Evolutionary conservation across 306 rosid genomes (phyloP), one percentile per base, ranked within the genome.

Genomic region (Prunus kanzakura): DNA sequence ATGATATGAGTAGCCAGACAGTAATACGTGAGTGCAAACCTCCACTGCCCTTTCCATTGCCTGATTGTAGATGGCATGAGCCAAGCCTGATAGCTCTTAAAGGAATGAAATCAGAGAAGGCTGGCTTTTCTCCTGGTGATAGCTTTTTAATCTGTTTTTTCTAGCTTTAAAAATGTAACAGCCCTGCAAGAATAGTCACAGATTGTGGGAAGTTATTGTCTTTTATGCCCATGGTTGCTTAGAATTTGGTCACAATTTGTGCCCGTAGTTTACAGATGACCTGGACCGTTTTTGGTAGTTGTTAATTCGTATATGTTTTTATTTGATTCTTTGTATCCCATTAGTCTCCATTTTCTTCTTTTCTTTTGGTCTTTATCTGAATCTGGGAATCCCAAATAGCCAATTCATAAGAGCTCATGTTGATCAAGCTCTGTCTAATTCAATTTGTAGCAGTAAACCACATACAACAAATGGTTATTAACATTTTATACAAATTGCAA

Each of bases 401-500:
- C 14, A n/a, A n/a, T 56, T 11, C 20, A 8, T 19, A 30, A 63
- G 67, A 14, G 18, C 10, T 6, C 16, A n/a, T 14, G 67, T 62
- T 63, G 22, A 30, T 30, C 25, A 56, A n/a, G 46, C 9, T 19
- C 4, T 62, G 18, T 65, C 22, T 65, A 35, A 14, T 30, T 32
- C 47, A 0, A 4, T 64, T 32, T 52, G 57, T 52, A 18, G 69
- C 49, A 64, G 69, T 13, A 64, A 16, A 46, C 47, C 16, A 30
- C 6, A 30, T 8, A 32, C 15, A 35, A 4, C 18, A 22, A 23
- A 67, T 13, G 29, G 55, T 11, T 23, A 25, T 20, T 45, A 18
- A 67, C 71, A 67, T 43, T 68, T 68, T 56, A 68, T 16, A 46
- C n/a, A 68, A 8, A 68, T 46, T 75, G 67, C n/a, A 7, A 67